Percentiles rank a stretch among this genome's conserved stretches.
Evolutionary conservation across 805 yeast species (phyloP).

Genomic region (Yarrowia sp.): DNA sequence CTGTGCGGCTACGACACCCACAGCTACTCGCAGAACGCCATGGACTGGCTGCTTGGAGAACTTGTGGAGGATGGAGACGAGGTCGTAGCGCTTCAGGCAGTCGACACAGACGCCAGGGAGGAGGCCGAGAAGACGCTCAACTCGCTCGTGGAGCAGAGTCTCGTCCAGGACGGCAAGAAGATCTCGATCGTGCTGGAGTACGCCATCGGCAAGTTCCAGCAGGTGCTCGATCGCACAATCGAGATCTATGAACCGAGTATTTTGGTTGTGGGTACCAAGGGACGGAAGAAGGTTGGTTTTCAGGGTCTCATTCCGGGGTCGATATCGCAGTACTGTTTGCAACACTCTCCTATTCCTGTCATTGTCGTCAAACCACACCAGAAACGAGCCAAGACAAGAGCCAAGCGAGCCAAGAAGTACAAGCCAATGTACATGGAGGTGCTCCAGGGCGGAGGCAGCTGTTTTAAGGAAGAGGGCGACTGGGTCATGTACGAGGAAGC

Average conservation of each 20-base stretch:
- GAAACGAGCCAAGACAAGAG: constrained; percentile 38
- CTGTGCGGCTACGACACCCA: constrained; percentile 47
- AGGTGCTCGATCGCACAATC: constrained; percentile 44
- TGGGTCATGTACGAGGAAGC: not conserved
- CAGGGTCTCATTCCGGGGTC: constrained; percentile 47
- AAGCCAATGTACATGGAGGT: not conserved
- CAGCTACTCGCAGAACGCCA: constrained; percentile 45
- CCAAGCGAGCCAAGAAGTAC: constrained; percentile 32
- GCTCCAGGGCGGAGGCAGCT: not conserved
- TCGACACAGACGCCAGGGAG: constrained; percentile 35
- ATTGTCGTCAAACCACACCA: constrained; percentile 46
- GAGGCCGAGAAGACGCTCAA: constrained; percentile 42
- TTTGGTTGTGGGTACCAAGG: constrained; percentile 48
- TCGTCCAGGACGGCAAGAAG: constrained; percentile 37
- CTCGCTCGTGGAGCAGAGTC: constrained; percentile 17
- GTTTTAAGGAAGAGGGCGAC: not conserved
- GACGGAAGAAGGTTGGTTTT: constrained; percentile 43
- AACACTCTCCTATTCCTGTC: constrained; percentile 48
- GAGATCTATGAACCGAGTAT: constrained; percentile 48
- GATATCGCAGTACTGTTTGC: constrained; percentile 49
- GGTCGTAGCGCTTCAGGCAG: constrained; percentile 46
- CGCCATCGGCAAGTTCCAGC: constrained; percentile 46
- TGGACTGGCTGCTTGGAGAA: constrained; percentile 48
- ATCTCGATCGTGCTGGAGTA: constrained; percentile 47
- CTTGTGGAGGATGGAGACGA: constrained; percentile 48